Conservation (phyloP, 768 basidiomycete species). For the Hortiboletus flavorubellus region DNA sequence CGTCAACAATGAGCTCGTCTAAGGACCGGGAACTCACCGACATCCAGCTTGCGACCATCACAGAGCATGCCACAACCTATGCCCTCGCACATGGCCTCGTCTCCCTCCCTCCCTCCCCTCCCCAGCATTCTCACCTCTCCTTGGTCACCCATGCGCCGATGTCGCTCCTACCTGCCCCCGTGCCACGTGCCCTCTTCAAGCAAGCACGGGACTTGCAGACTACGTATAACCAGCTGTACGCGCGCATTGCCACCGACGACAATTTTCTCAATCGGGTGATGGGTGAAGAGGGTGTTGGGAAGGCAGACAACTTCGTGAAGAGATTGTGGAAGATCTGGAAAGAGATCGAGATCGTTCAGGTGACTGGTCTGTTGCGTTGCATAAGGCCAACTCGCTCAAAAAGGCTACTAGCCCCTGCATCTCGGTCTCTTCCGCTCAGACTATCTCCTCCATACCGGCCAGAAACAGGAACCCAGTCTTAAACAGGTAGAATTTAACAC, state of each 20-base stretch:
- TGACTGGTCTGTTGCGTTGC: constrained; percentile 16
- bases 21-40: constrained; percentile 54
- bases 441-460: constrained; percentile 74
- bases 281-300: constrained; percentile 75
- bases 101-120: constrained; percentile 61
- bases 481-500: constrained; percentile 99
- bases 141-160: constrained; percentile 90
- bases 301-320: constrained; percentile 84
- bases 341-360: constrained; percentile 56
- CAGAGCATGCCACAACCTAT: constrained; percentile 70
- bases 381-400: constrained; percentile 1
- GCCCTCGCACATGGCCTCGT: constrained; percentile 81
- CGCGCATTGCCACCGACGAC: constrained; percentile 74
- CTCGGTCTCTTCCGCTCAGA: constrained; percentile 94
- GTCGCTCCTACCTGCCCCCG: constrained; percentile 82
- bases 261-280: constrained; percentile 81
- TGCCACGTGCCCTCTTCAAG: constrained; percentile 70
- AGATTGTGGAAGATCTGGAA: constrained; percentile 88
- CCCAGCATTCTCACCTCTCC: constrained; percentile 50
- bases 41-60: constrained; percentile 55
- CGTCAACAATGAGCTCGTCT: constrained; percentile 33
- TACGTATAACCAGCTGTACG: constrained; percentile 82
- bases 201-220: constrained; percentile 65
- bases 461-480: constrained; percentile 39
- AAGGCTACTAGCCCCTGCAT: constrained; percentile 59